Base-by-base conservation (phyloP, 345 rosid genomes). In the Xanthoceras sorbifolium region DNA sequence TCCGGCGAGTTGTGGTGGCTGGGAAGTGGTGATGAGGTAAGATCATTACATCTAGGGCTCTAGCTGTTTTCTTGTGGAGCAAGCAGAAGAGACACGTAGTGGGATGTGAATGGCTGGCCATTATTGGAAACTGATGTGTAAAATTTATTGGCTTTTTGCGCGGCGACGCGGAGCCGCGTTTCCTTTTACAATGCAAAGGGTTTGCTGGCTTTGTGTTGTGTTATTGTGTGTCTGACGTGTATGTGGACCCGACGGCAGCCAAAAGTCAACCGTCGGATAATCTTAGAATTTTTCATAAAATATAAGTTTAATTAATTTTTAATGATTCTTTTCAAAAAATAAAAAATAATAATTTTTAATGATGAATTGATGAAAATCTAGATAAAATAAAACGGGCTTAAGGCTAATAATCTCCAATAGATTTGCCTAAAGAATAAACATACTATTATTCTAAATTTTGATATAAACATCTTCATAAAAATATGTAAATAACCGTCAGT, bases 151-250 rank as follows among this genome's bases (percentile, higher is more conserved):
- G 62, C 59, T 7, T 48, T 48, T n/a, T 26, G 55, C 79, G 84
- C 85, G 84, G 82, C 82, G 79, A 80, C 32, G 55, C 77, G 86
- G 68, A 54, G 77, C 77, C 81, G 80, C 63, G 74, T 71, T 64
- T 22, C 60, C 52, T 28, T 57, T 28, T 65, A 38, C 15, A 76
- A 73, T 75, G 34, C 8, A 31, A 25, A 29, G 63, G 20, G 3
- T n/a, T n/a, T n/a, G 29, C 26, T 17, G 26, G 75, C 22, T 28
- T 11, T 71, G n/a, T n/a, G n/a, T n/a, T n/a, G n/a, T n/a, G 1
- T 52, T 18, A 54, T 11, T 32, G 50, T 54, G 74, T 2, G 1
- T 2, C 42, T 29, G 38, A 7, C 17, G 62, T 17, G 38, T 50
- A 17, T 34, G 40, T 28, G 73, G 42, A 23, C 22, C 31, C 62